These are phyloP conservation scores for Pythium chondricola DNA, from an alignment of 352 stramenopile species.

Conservation along the genomic window DNA sequence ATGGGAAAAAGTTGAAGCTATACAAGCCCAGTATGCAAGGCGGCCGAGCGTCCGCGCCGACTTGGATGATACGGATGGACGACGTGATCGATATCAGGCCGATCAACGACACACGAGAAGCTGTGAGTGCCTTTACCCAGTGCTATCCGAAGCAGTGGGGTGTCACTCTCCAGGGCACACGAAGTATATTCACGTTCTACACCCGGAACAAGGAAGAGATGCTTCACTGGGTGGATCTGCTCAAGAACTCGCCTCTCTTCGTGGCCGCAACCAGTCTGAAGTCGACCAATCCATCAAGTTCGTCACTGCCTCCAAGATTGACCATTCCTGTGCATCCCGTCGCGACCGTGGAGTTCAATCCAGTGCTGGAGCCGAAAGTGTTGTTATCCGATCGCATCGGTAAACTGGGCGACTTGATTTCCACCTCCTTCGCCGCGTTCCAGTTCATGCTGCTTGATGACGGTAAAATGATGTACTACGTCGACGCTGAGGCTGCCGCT, in stretches of 20 bases:
- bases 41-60: conserved; percentile 59
- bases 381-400: conserved; percentile 62
- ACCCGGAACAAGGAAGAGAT: conserved; percentile 71
- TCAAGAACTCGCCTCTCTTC: conserved; percentile 86
- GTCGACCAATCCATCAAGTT: too few relatives aligned
- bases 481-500: conserved; percentile 41
- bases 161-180: conserved; percentile 71
- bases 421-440: conserved; percentile 54
- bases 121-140: conserved; percentile 73
- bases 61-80: conserved; percentile 70
- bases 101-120: conserved; percentile 72
- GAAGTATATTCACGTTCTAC: conserved; percentile 85
- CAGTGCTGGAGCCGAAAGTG: conserved; percentile 56
- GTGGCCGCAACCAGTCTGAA: conserved; percentile 18
- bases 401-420: conserved; percentile 72
- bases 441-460: conserved; percentile 76
- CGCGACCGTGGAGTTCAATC: conserved; percentile 69
- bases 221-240: conserved; percentile 78
- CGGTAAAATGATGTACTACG: conserved; percentile 79
- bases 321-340: conserved; percentile 81
- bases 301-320: too few relatives aligned
- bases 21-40: conserved; percentile 85
- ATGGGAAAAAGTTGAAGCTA: conserved; percentile 70
- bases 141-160: conserved; percentile 85
- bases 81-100: conserved; percentile 80